A percentile compares a stretch with the other conserved stretches of the same genome.
phyloP scores from a whole-genome alignment of 495 filamentous ascomycete species.

The Arthonia radiata region DNA sequence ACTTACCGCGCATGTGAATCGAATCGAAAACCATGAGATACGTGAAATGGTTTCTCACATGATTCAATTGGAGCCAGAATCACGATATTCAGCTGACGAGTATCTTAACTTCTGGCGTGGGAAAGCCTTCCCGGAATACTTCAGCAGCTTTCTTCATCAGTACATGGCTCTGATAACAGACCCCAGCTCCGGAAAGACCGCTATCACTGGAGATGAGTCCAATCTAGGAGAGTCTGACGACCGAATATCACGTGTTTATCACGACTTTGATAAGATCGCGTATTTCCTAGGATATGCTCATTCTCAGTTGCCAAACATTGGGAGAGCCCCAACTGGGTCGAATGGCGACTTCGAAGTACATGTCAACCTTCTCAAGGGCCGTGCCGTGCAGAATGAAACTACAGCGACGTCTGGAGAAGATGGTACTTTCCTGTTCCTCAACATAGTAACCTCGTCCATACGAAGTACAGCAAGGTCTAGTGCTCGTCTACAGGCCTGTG shows the following conservation, averaged over 20 bases:
- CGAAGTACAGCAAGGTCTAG: slow-evolving; percentile 70
- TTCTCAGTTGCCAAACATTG: slow-evolving; percentile 12
- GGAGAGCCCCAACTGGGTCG: no score
- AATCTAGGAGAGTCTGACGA: slow-evolving; percentile 71
- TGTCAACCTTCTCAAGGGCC: no score
- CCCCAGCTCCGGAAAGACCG: slow-evolving; percentile 49
- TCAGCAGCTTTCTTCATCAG: slow-evolving; percentile 89
- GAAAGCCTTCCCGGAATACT: slow-evolving; percentile 86
- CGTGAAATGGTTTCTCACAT: slow-evolving; percentile 77
- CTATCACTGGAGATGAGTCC: slow-evolving; percentile 32
- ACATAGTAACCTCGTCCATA: slow-evolving; percentile 63
- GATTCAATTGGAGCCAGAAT: slow-evolving; percentile 81
- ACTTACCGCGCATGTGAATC: slow-evolving; percentile 46
- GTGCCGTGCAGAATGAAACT: slow-evolving; percentile 6
- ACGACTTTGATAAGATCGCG: slow-evolving; percentile 93
- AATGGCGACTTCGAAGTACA: no score
- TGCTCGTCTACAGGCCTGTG: slow-evolving; percentile 74
- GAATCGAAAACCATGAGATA: slow-evolving; percentile 71
- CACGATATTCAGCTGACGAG: slow-evolving; percentile 79
- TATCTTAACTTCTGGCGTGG: slow-evolving; percentile 78
- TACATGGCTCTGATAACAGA: slow-evolving; percentile 95
- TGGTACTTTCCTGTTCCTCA: slow-evolving; percentile 79
- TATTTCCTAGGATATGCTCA: slow-evolving; percentile 61
- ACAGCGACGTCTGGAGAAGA: slow-evolving; percentile 32
- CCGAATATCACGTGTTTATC: slow-evolving; percentile 72